Evolutionary conservation across 495 filamentous ascomycete species (phyloP).

Genomic region (Parachaetomium inaequale): DNA sequence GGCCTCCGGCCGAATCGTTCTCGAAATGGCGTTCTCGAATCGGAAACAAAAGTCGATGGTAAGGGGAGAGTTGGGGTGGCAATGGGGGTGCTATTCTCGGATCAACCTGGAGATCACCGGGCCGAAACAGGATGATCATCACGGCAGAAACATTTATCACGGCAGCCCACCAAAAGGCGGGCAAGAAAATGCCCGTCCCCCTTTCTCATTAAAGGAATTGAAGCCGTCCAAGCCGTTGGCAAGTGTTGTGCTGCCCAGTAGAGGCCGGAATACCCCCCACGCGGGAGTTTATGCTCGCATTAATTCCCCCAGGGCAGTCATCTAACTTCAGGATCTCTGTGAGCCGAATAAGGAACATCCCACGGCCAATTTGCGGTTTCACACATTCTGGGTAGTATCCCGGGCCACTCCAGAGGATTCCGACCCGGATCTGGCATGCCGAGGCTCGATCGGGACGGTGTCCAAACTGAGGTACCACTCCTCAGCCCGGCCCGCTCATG

Average conservation of each 20-base stretch:
- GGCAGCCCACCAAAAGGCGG: background rate
- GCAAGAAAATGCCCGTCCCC: background rate
- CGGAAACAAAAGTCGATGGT: background rate
- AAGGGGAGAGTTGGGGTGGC: background rate
- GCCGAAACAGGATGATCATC: background rate
- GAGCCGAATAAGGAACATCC: background rate
- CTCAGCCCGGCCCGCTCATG: background rate
- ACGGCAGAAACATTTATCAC: too few relatives aligned
- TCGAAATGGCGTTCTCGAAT: background rate
- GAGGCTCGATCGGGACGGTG: background rate
- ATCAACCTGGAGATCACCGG: background rate
- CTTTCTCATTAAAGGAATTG: background rate
- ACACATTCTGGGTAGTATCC: background rate
- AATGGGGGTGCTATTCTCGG: slow-evolving; percentile 9
- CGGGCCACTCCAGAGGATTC: background rate
- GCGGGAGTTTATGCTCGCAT: background rate
- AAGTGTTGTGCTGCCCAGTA: background rate
- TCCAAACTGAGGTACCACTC: background rate
- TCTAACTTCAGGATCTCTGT: background rate
- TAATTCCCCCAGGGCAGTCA: background rate
- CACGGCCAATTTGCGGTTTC: background rate
- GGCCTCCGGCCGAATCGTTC: background rate
- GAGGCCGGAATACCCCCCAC: background rate
- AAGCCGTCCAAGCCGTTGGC: background rate
- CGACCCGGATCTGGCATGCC: background rate